Evolutionary conservation across 2,329 filamentous ascomycete species (phyloP), one percentile per base, ranked within the genome.

Genomic region (Xylariaceae sp.): DNA sequence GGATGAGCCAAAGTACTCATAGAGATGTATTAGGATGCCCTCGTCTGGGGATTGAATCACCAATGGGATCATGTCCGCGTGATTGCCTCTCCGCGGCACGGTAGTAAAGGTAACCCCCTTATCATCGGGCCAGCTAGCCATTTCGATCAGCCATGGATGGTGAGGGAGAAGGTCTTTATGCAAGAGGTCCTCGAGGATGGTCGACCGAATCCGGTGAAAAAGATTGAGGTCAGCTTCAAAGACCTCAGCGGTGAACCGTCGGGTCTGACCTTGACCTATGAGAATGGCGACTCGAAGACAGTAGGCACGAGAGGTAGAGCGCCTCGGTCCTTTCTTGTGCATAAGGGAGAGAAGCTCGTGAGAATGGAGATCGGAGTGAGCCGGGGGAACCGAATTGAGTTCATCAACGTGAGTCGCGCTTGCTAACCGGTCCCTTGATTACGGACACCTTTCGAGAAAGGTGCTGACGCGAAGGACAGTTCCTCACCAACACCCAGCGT

Each of bases 31-130:
- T 31, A 53, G 48, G 38, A 30, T 18, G 46, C 39, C 4, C 47
- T 55, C 28, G 12, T 48, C 7, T 55, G 53, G 53, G 48, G 41
- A 2, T 52, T 22, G 34, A 50, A 50, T 29, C 34, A 48, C 24
- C 30, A 49, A 42, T 49, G 43, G 45, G 50, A 53, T 34, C 50
- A 52, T 29, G 50, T 52, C 28, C 34, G 49, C n/a, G 38, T 44
- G 3, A 38, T 46, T 2, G 44, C 36, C 19, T 22, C 42, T 6
- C 39, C 42, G 8, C 45, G 41, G 15, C 22, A 12, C 3, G 29
- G 24, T 22, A 37, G 6, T 13, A 33, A 8, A 11, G 19, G 16
- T 9, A 24, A 19, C 13, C 32, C 12, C 13, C 34, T 47, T 7
- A 24, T 49, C 17, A 26, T 37, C 17, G 33, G 32, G 9, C 37